Percentiles rank a stretch among this genome's conserved stretches.
Evolutionary conservation across 1,139 yeast genomes (phyloP).

Genomic region (Scheffersomyces illinoinensis): DNA sequence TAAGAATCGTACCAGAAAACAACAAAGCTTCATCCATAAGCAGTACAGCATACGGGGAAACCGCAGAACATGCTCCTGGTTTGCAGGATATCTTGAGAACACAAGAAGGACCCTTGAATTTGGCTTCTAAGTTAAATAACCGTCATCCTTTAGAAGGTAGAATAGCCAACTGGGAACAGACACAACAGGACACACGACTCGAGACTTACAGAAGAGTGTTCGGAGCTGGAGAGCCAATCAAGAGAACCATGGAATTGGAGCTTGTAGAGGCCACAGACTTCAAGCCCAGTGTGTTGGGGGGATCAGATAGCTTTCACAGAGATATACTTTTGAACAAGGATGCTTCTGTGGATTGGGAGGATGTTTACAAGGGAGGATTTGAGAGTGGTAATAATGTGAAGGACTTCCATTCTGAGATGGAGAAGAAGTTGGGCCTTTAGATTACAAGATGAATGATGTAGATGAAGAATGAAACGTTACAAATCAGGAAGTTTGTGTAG

Average conservation of each 20-base stretch:
- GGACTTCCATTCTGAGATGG: constrained; percentile 74
- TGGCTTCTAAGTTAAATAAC: constrained; percentile 71
- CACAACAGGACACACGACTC: constrained; percentile 68
- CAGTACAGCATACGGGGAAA: constrained; percentile 49
- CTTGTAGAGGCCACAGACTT: constrained; percentile 74
- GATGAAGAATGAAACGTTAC: not conserved
- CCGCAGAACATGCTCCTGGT: constrained; percentile 63
- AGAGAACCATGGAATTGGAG: constrained; percentile 82
- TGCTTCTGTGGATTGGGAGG: constrained; percentile 87
- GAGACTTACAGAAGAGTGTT: constrained; percentile 80
- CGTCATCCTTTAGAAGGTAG: constrained; percentile 87
- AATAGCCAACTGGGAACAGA: constrained; percentile 75
- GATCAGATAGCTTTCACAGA: constrained; percentile 57
- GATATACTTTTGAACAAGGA: constrained; percentile 83
- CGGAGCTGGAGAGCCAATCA: constrained; percentile 93
- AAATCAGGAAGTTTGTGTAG: not conserved
- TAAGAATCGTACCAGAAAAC: constrained; percentile 52
- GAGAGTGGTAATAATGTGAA: constrained; percentile 37
- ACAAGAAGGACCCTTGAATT: constrained; percentile 58
- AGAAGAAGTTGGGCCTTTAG: constrained; percentile 58
- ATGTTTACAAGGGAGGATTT: constrained; percentile 65
- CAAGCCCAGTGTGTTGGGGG: constrained; percentile 64
- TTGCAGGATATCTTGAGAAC: constrained; percentile 59
- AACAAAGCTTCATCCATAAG: constrained; percentile 42
- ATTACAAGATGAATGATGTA: no score